Base-by-base conservation (phyloP, 129 eudicot species). In the Cynara cardunculus region DNA sequence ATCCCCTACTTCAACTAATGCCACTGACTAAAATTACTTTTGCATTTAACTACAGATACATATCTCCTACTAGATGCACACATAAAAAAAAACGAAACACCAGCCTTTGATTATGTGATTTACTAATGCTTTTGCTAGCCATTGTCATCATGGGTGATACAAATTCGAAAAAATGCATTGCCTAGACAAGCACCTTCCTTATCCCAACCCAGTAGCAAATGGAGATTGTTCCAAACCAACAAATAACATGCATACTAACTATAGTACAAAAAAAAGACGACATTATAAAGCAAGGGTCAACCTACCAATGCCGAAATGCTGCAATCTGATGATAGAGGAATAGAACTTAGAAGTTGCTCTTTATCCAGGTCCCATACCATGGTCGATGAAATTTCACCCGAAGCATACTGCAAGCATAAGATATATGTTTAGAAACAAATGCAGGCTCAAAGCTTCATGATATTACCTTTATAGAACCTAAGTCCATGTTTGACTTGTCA, bases 321-420 rank as follows among this genome's bases (percentile, higher is more conserved):
- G 89, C 94, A 89, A 80, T 91, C 96, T 77, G 92, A 88, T 18
- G 89, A 78, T 53, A 89, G 79, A 69, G 93, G 89, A 83, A 95
- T 90, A 53, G 95, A 82, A 69, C 78, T 88, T 25, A 92, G 81
- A 86, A 92, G 97, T 82, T 92, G 97, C 85, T 95, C 99, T 84
- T 90, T 95, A 72, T 95, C 97, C 85, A 95, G 87, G 86, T 95
- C 97, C 99, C 99, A 92, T 12, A 94, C 91, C 93, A 89, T 87
- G 56, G 92, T 85, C n/a, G 96, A 91, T 28, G 99, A 88, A 34
- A 90, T 85, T 78, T 95, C 97, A 78, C 97, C 97, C 2, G 97
- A 90, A 30, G 94, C 87, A 88, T 86, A 95, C 99, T 95, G 84
- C 44, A 67, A 76, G 2, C 72, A 85, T 31, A 61, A 75, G 68